These are phyloP conservation scores for Massariosphaeria phaeospora DNA, from an alignment of 495 filamentous ascomycete species.

Conservation along the genomic window DNA sequence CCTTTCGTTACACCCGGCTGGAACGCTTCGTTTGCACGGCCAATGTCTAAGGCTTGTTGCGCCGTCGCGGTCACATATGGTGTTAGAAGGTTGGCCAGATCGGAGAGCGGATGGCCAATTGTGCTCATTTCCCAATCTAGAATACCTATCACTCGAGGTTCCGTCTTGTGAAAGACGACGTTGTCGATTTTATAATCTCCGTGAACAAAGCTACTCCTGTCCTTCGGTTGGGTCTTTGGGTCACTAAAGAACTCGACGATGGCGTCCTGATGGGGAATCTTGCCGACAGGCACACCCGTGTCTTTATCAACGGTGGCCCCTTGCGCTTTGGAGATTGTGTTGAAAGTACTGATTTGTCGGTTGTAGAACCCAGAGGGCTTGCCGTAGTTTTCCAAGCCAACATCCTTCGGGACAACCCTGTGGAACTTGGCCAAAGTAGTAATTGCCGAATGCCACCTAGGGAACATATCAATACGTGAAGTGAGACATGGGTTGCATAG, in stretches of 20 bases:
- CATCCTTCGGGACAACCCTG: slow-evolving; percentile 58
- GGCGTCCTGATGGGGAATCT: slow-evolving; percentile 74
- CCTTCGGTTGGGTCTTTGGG: slow-evolving; percentile 63
- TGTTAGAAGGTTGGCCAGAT: slow-evolving; percentile 72
- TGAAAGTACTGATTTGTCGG: slow-evolving; percentile 79
- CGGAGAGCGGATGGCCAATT: slow-evolving; percentile 86
- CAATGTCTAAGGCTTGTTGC: slow-evolving; percentile 30
- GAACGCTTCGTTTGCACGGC: slow-evolving; percentile 48
- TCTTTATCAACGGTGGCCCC: slow-evolving; percentile 69
- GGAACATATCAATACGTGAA: background rate
- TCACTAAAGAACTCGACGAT: slow-evolving; percentile 73
- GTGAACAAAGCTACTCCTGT: slow-evolving; percentile 76
- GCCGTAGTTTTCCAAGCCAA: slow-evolving; percentile 69
- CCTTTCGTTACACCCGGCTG: slow-evolving; percentile 57
- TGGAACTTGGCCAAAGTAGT: slow-evolving; percentile 83
- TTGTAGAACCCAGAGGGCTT: slow-evolving; percentile 74
- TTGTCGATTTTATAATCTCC: slow-evolving; percentile 99
- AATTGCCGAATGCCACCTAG: slow-evolving; percentile 72
- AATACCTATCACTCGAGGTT: slow-evolving; percentile 85
- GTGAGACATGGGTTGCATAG: no score
- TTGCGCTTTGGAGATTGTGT: slow-evolving; percentile 71
- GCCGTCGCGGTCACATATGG: slow-evolving; percentile 51
- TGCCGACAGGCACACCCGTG: slow-evolving; percentile 67
- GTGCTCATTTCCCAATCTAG: slow-evolving; percentile 98
- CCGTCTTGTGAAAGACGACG: slow-evolving; percentile 84